Evolutionary conservation across 2,329 filamentous ascomycete genomes (phyloP), one percentile per base, ranked within the genome.

Genomic region (Nigrograna mackinnonii): DNA sequence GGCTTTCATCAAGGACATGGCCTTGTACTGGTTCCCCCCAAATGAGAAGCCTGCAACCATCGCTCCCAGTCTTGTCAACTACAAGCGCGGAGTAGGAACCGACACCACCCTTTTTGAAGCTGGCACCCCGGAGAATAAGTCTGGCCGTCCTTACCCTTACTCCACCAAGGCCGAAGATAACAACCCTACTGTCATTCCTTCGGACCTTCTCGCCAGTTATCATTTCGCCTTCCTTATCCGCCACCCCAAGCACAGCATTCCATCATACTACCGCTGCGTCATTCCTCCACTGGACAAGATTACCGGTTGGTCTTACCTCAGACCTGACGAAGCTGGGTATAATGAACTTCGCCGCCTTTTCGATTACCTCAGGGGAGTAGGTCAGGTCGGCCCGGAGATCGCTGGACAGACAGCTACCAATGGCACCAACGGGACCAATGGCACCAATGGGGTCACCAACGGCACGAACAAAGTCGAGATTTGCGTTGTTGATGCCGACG

Each of bases 181-280:
- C 43, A 97, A 97, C 70, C 92, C 91, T 1, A 95, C 91, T 1
- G 86, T 95, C 19, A 73, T 97, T 37, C 94, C 94, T 3, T 72
- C 81, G 20, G 82, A 83, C 21, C 74, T 89, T 45, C 77, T 97
- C 44, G 80, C 83, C 61, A 78, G 83, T 54, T 97, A 95, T 73
- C 91, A 96, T 70, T 97, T 92, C 74, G 89, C 91, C 17, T 97
- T 99, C 73, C 80, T 97, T 50, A 97, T 99, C 76, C 91, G 94
- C 43, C 91, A 97, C 68, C 94, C 94, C n/a, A 84, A 89, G 58
- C 84, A 84, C 64, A 87, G 89, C 58, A 91, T 97, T 52, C 94
- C 94, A 6, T 95, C 89, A 35, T 97, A 92, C 76, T 96, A 87
- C 78, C 87, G 92, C 56, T 97, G 92, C 79, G 95, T 89, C 37